phyloP scores from a whole-genome alignment of 208 protist species.

The Crithidia brevicula region DNA sequence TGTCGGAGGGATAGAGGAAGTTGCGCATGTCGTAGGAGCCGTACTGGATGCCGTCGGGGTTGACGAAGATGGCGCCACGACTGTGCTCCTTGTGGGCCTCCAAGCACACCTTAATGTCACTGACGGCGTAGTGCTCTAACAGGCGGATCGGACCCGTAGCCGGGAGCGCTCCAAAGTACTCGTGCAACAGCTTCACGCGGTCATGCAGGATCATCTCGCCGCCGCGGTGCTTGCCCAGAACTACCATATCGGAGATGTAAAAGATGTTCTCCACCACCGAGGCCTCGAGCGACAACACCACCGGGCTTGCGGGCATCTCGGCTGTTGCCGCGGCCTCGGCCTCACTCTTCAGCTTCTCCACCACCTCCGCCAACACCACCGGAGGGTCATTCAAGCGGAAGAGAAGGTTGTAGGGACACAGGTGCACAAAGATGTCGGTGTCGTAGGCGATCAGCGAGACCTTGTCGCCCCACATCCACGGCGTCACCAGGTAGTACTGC shows the following conservation, averaged over 20 bases:
- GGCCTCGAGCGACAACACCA: slow-evolving; percentile 78
- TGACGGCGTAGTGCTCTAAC: slow-evolving; percentile 71
- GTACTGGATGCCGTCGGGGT: slow-evolving; percentile 73
- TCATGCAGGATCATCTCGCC: slow-evolving; percentile 62
- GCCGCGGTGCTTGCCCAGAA: slow-evolving; percentile 54
- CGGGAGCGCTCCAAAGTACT: slow-evolving; percentile 58
- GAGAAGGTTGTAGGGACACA: slow-evolving; percentile 77
- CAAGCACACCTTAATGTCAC: slow-evolving; percentile 59
- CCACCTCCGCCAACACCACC: slow-evolving; percentile 27
- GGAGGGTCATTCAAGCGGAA: slow-evolving; percentile 51
- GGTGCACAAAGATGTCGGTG: slow-evolving; percentile 67
- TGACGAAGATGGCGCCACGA: slow-evolving; percentile 76
- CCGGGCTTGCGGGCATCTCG: slow-evolving; percentile 5
- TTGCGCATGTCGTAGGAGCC: slow-evolving; percentile 80
- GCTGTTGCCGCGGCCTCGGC: slow-evolving; percentile 11
- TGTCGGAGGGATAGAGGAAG: slow-evolving; percentile 65
- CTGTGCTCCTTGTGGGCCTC: slow-evolving; percentile 49
- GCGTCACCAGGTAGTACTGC: slow-evolving; percentile 68
- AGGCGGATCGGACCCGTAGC: slow-evolving; percentile 43
- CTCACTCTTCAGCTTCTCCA: slow-evolving; percentile 38
- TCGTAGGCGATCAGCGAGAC: slow-evolving; percentile 77
- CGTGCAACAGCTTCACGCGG: slow-evolving; percentile 60
- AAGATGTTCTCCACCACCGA: slow-evolving; percentile 63
- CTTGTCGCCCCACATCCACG: slow-evolving; percentile 84
- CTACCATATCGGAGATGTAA: slow-evolving; percentile 85